Evolutionary conservation across 2,329 filamentous ascomycete genomes (phyloP), one percentile per base, ranked within the genome.

Genomic region (Ciborinia camelliae): DNA sequence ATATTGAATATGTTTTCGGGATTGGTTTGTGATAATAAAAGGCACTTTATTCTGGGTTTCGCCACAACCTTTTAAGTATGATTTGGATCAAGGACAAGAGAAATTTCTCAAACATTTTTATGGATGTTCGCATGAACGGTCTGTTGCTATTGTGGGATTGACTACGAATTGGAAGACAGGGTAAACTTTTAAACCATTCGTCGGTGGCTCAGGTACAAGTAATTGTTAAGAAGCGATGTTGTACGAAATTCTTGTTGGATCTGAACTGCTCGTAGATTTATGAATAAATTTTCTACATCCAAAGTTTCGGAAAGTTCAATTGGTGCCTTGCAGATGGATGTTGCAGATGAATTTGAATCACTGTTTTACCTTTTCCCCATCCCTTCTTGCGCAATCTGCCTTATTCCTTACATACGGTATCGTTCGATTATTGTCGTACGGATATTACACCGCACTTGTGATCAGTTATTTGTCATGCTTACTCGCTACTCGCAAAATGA

Each of bases 1-100:
- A 91, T 69, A 74, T 73, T 70, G 60, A 65, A 43, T 18, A 14
- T 18, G 20, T 55, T 20, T 26, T n/a, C 12, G 1, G n/a, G 58
- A 2, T 39, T 67, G 63, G 30, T 70, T 71, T 74, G 71, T 69
- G 74, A 65, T 69, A 72, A 65, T 69, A 72, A 69, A 73, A 74
- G 70, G 72, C 74, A 70, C 71, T 68, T 75, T 72, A 70, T 75
- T 72, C 71, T 69, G 67, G 71, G 66, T 50, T 61, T n/a, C 4
- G 68, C 71, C 69, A 69, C 71, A 70, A 64, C 68, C 71, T 73
- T 73, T 73, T 71, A 18, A 72, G 68, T 73, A 72, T 68, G 68
- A 54, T 71, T 70, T 63, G 74, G 65, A 69, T 71, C 71, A 73
- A 71, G 73, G 68, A 71, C 72, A 72, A 75, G 69, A 73, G 69